phyloP scores from a whole-genome alignment of 176 grass and related monocot species.

The Lolium rigidum region DNA sequence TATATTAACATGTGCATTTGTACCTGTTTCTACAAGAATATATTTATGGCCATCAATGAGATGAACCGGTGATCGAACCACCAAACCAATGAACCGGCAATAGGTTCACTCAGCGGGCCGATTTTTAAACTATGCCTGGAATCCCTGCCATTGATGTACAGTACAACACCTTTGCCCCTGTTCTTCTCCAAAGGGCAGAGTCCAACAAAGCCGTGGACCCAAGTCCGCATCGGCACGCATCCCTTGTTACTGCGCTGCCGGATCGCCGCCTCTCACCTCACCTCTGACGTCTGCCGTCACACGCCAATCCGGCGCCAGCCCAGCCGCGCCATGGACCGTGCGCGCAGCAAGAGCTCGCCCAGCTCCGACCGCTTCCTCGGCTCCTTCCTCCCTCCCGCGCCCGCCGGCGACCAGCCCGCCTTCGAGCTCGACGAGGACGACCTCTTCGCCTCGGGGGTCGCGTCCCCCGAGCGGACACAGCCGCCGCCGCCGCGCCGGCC shows the following conservation, averaged over 20 bases:
- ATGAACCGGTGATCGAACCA: too few relatives aligned
- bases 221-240: constrained; percentile 43
- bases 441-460: constrained; percentile 56
- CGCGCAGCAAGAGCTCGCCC: constrained; percentile 45
- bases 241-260: constrained; percentile 15
- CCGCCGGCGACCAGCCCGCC: constrained; percentile 33
- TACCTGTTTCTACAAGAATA: too few relatives aligned
- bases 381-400: constrained; percentile 48
- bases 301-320: neutral
- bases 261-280: constrained; percentile 45
- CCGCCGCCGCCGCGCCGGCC: constrained; percentile 29
- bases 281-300: constrained; percentile 26
- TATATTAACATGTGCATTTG: too few relatives aligned
- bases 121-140: too few relatives aligned
- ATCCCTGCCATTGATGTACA: neutral
- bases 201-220: constrained; percentile 11
- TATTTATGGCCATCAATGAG: too few relatives aligned
- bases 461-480: constrained; percentile 48
- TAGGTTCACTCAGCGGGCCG: too few relatives aligned
- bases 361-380: constrained; percentile 61
- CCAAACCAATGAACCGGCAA: too few relatives aligned
- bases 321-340: constrained; percentile 55
- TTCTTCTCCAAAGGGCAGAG: constrained; percentile 20
- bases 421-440: constrained; percentile 85
- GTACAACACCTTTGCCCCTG: neutral